A percentile compares a stretch with the other conserved stretches of the same genome.
Conservation (phyloP, 164 flowering plant species). For the Umbellularia californica region DNA sequence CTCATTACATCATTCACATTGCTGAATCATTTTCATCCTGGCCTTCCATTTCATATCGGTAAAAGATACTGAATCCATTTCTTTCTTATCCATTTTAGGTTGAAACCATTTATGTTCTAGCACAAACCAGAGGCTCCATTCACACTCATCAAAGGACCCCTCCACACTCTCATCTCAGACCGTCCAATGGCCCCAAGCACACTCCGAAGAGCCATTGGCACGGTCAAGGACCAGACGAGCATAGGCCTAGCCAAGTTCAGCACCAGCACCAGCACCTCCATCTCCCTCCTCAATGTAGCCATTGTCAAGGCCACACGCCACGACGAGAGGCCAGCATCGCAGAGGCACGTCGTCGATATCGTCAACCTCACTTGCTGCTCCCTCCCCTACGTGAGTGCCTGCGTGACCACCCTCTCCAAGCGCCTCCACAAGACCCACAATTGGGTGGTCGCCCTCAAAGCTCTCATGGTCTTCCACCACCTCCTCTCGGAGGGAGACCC, state of each 20-base stretch:
- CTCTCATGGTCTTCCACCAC: constrained; percentile 62
- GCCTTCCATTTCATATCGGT: no score
- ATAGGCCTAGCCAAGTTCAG: constrained; percentile 49
- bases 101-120: no score
- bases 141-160: no score
- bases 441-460: constrained; percentile 88
- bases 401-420: constrained; percentile 51
- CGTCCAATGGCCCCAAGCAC: constrained; percentile 51
- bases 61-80: no score
- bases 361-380: constrained; percentile 53
- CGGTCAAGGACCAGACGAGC: constrained; percentile 63
- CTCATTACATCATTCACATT: no score
- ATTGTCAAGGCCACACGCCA: constrained; percentile 89
- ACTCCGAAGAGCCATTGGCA: constrained; percentile 66
- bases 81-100: no score
- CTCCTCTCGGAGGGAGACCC: constrained; percentile 68
- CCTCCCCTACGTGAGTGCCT: constrained; percentile 47
- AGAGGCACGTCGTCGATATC: constrained; percentile 52
- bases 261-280: constrained; percentile 38
- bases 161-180: constrained; percentile 4
- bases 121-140: no score
- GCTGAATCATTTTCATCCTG: no score
- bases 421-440: constrained; percentile 74
- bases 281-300: constrained; percentile 77
- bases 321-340: constrained; percentile 71